Percentiles rank a stretch among this genome's conserved stretches.
phyloP scores from a whole-genome alignment of 176 grass and related monocot genomes.

The Rhynchospora tenuis region DNA sequence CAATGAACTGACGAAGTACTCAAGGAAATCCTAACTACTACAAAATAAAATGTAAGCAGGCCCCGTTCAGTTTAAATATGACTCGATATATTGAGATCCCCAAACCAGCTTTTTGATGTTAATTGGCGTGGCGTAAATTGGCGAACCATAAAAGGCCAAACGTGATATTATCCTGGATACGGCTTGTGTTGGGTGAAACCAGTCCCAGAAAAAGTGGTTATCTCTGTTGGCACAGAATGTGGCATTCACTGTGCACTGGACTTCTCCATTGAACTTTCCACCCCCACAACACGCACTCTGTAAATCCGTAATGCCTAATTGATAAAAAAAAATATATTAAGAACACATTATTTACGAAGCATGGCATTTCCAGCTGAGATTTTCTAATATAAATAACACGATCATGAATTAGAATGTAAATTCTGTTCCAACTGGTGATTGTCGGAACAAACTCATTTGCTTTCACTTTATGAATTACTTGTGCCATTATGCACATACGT shows the following conservation, averaged over 20 bases:
- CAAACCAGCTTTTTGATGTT: constrained; percentile 14
- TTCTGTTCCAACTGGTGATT: background rate
- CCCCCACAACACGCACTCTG: constrained; percentile 22
- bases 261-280: constrained; percentile 18
- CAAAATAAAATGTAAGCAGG: background rate
- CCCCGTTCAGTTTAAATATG: background rate
- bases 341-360: background rate
- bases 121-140: background rate
- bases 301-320: constrained; percentile 19
- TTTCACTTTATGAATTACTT: background rate
- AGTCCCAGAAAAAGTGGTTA: constrained; percentile 29
- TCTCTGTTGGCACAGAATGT: constrained; percentile 13
- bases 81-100: background rate
- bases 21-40: background rate
- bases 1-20: background rate
- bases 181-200: constrained; percentile 21
- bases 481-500: background rate
- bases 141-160: constrained; percentile 9
- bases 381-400: no score
- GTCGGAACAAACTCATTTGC: background rate
- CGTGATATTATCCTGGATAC: background rate
- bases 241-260: background rate
- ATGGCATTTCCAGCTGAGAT: background rate
- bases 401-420: no score
- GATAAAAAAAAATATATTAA: background rate